Base-by-base conservation (phyloP, 371 early-diverging fungal genomes). In the Syncephalastrum sp. region DNA sequence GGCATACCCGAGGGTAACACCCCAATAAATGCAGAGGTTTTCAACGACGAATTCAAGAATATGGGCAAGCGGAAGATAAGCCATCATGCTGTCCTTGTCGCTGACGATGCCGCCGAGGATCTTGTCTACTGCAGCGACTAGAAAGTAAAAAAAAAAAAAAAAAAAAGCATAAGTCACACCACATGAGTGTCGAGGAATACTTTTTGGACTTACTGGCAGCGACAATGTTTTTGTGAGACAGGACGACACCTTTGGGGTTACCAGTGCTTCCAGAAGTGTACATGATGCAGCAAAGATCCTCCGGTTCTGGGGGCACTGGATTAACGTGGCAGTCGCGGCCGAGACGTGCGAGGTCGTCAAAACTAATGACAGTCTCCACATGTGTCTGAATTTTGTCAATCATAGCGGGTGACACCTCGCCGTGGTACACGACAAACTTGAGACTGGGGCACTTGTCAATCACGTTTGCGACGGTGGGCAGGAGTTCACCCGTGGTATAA, bases 261-360 rank as follows among this genome's bases (percentile, higher is more conserved):
- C 99, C 99, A 5, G 94, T 92, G 2, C 93, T 91, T 47, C 98
- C 99, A 43, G 94, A 94, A 21, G 99, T 97, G 73, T 98, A 99
- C 85, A 95, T 93, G 70, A 99, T 91, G 73, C 95, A 87, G 64
- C 94, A 92, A 47, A 89, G 62, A 63, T 92, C 92, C 50, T 92
- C 88, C 27, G 84, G 75, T 21, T 76, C 82, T 14, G 96, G 91
- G 14, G 82, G 78, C 15, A 69, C 69, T 10, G 87, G 79, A 38
- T 82, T 84, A n/a, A 64, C 69, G 4, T 85, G 88, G 63, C 83
- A 56, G 24, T 83, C 77, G 33, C 70, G 75, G 42, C 94, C 96
- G 41, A 90, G 68, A 15, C 69, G 59, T 46, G 65, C 65, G 42
- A 92, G 55, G 25, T 90, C 86, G 50, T 87, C 86, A 45, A 75